Evolutionary conservation across 805 yeast species (phyloP), one percentile per base, ranked within the genome.

Genomic region (Maudiozyma turicensis): DNA sequence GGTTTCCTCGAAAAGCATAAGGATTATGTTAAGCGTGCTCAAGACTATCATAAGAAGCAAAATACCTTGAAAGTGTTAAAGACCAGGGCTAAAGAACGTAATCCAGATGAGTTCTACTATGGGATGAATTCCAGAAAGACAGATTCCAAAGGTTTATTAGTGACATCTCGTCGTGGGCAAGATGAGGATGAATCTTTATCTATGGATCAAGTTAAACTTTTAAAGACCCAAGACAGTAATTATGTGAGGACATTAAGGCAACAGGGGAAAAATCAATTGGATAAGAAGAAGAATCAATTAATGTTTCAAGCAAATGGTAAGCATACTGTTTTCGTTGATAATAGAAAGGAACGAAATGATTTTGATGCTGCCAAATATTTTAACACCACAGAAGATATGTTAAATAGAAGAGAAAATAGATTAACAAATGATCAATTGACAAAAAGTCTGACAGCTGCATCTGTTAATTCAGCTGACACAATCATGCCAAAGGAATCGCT

Each of bases 61-160:
- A 75, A 73, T 30, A 72, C 78, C 7, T 54, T 93, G 47, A 86
- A 85, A 68, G 74, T 83, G 1, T 74, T 93, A 50, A 80, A 85
- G 55, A 72, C 74, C 40, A 91, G 88, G 63, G 95, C 86, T 1
- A 70, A 74, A 37, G 74, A 75, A 43, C 76, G 88, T 57, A 93
- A 93, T 64, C 95, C 95, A 13, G 99, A 93, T 74, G 99, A 93
- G 67, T 93, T 85, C 70, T 89, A 91, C 67, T 96, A 88, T 77
- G 93, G 88, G 20, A 93, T 93, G 99, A 78, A 82, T 33, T 72
- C 75, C 11, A 72, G 74, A 52, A 75, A 74, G 58, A 80, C 93
- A 5, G 95, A 88, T 54, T 69, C 73, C 2, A 71, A 75, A 9
- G 97, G 97, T 1, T 73, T 86, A 8, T 60, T 84, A 45, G 64